A percentile compares a stretch with the other conserved stretches of the same genome.
phyloP scores from a whole-genome alignment of 73 alveolate genomes.

The Paramecium octaurelia region DNA sequence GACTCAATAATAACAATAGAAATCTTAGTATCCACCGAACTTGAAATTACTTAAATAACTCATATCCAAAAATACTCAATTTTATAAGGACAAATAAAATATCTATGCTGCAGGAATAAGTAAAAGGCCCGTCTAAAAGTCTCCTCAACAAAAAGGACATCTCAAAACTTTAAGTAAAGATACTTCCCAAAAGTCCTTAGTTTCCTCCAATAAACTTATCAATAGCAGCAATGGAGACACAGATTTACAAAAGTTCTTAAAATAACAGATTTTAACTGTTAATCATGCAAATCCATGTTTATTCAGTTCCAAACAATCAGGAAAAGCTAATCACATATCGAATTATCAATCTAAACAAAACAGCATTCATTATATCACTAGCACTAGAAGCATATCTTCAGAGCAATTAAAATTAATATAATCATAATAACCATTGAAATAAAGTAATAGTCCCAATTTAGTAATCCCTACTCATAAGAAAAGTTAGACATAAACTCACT shows the following conservation, averaged over 20 bases:
- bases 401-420: not conserved
- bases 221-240: constrained; percentile 5
- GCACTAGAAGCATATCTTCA: constrained; percentile 42
- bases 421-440: not conserved
- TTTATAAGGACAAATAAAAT: not conserved
- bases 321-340: not conserved
- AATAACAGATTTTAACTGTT: not conserved
- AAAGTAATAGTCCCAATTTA: not conserved
- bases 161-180: not conserved
- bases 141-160: not conserved
- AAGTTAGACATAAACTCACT: constrained; percentile 31
- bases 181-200: not conserved
- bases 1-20: constrained; percentile 4
- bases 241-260: not conserved
- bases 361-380: not conserved
- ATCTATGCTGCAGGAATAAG: not conserved
- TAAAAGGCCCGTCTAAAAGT: not conserved
- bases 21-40: not conserved
- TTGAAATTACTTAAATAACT: not conserved
- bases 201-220: not conserved
- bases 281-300: not conserved
- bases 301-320: not conserved
- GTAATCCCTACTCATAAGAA: not conserved
- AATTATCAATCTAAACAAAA: constrained; percentile 10
- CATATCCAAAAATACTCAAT: constrained; percentile 9